Evolutionary conservation across 805 yeast genomes (phyloP).

Genomic region (Hanseniaspora singularis): DNA sequence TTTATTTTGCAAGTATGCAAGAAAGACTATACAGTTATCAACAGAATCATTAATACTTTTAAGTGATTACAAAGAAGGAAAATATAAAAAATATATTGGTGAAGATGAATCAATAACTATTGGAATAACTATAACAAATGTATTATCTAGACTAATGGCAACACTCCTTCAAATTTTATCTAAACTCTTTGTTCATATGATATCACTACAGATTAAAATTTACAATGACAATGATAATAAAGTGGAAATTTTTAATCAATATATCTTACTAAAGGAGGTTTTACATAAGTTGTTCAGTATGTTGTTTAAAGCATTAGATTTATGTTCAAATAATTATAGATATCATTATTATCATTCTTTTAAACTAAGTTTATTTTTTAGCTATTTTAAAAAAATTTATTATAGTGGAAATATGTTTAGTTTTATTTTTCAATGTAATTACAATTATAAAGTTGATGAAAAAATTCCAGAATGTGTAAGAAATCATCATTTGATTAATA

Average conservation of each 20-base stretch:
- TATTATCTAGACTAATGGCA: not conserved
- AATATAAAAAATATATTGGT: slow-evolving; percentile 1
- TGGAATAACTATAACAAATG: not conserved
- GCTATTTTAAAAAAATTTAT: too few relatives aligned
- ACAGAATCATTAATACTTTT: not conserved
- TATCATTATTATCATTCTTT: not conserved
- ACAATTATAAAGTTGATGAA: too few relatives aligned
- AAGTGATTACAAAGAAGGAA: not conserved
- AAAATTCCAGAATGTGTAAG: too few relatives aligned
- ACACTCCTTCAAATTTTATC: not conserved
- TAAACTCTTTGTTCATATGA: not conserved
- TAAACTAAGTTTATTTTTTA: not conserved
- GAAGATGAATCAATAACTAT: not conserved
- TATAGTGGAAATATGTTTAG: not conserved
- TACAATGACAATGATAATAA: not conserved
- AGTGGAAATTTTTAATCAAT: not conserved
- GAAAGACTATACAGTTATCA: not conserved
- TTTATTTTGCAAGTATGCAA: not conserved
- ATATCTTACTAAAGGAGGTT: not conserved
- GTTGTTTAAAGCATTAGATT: not conserved
- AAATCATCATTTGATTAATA: too few relatives aligned
- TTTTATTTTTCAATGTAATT: not conserved
- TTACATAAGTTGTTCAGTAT: not conserved
- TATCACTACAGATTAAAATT: not conserved
- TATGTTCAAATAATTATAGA: not conserved